Conservation (phyloP, 345 rosid species). For the Passiflora organensis region DNA sequence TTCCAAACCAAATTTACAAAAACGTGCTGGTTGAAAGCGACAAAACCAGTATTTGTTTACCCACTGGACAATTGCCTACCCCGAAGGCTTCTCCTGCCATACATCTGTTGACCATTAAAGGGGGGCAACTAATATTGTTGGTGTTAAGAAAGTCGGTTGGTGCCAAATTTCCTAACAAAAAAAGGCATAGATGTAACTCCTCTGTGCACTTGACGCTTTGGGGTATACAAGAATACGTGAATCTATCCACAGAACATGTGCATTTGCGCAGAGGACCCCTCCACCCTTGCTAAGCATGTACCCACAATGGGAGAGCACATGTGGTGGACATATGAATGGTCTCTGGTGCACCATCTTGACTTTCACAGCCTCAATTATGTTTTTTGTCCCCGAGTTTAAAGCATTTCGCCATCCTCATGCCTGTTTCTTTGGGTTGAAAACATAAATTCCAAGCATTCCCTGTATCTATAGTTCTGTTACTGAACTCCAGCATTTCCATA, state of each 20-base stretch:
- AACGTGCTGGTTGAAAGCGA: too few relatives aligned
- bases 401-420: conserved; percentile 15
- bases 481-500: too few relatives aligned
- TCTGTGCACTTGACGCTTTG: conserved; percentile 15
- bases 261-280: conserved; percentile 12
- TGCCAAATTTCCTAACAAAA: neutral
- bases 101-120: too few relatives aligned
- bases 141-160: neutral
- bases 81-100: too few relatives aligned
- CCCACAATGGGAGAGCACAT: neutral
- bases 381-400: conserved; percentile 5
- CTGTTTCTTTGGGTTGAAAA: conserved; percentile 4
- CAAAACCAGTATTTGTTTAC: too few relatives aligned
- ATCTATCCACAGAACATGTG: conserved; percentile 11
- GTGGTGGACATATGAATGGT: neutral
- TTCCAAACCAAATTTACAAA: too few relatives aligned
- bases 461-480: too few relatives aligned
- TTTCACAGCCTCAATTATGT: conserved; percentile 14
- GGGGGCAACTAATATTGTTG: too few relatives aligned
- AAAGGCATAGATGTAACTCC: neutral
- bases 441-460: conserved; percentile 1
- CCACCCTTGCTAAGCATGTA: conserved; percentile 9
- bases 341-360: neutral
- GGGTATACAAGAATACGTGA: neutral
- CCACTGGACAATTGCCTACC: too few relatives aligned